phyloP scores from a whole-genome alignment of 495 filamentous ascomycete genomes.

The Parathielavia appendiculata region DNA sequence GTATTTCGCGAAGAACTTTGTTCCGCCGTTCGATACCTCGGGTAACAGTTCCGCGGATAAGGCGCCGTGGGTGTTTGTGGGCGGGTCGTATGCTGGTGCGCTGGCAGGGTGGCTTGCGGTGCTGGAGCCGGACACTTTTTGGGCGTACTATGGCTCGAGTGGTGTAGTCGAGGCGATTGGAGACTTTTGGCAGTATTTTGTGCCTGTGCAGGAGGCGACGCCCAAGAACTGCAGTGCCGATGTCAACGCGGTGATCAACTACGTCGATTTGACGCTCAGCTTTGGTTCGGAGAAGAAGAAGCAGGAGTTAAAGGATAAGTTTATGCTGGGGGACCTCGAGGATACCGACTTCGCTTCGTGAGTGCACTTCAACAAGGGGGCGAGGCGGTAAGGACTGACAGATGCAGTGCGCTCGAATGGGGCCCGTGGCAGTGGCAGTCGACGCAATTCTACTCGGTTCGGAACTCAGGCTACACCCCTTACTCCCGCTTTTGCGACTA shows the following conservation, averaged over 20 bases:
- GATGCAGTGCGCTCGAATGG: constrained; percentile 41
- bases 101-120: constrained; percentile 58
- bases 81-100: constrained; percentile 62
- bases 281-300: constrained; percentile 43
- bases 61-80: constrained; percentile 60
- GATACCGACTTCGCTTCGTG: constrained; percentile 57
- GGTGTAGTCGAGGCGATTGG: constrained; percentile 59
- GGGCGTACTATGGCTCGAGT: constrained; percentile 61
- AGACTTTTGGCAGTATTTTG: constrained; percentile 64
- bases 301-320: constrained; percentile 51
- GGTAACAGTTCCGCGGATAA: constrained; percentile 48
- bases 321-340: constrained; percentile 49
- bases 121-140: constrained; percentile 57
- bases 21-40: constrained; percentile 53
- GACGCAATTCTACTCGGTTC: constrained; percentile 37
- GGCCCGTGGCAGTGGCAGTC: constrained; percentile 58
- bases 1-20: constrained; percentile 57
- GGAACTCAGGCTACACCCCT: constrained; percentile 17
- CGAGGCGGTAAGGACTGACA: not conserved
- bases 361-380: constrained; percentile 4
- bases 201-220: constrained; percentile 57
- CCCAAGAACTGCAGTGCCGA: constrained; percentile 61
- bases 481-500: constrained; percentile 36
- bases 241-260: constrained; percentile 49
- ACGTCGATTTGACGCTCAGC: constrained; percentile 49